phyloP scores from a whole-genome alignment of 2,329 filamentous ascomycete species.

The Nigrospora sphaerica region DNA sequence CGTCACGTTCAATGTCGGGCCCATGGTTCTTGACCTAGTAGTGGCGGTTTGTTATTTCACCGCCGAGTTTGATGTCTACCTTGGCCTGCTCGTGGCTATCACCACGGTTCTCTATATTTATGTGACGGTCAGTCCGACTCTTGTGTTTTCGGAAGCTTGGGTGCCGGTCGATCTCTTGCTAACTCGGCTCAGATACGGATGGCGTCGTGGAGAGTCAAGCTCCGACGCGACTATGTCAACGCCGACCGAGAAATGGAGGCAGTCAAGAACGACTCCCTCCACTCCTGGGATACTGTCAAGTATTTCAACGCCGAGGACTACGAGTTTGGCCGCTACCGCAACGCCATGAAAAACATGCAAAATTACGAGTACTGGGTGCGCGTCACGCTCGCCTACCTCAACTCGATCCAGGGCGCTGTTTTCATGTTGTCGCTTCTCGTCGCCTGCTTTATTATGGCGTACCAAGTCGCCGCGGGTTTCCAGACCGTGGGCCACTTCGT shows the following conservation, averaged over 20 bases:
- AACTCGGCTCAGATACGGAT: neutral
- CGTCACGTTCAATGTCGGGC: constrained; percentile 41
- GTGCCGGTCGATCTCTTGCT: no score
- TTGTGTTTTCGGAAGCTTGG: no score
- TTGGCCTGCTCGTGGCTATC: constrained; percentile 38
- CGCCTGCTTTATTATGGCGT: constrained; percentile 45
- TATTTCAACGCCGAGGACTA: constrained; percentile 2
- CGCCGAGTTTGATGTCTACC: constrained; percentile 37
- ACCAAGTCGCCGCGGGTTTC: constrained; percentile 50
- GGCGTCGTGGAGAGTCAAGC: constrained; percentile 1
- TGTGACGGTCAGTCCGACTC: constrained; percentile 28
- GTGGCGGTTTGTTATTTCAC: constrained; percentile 41
- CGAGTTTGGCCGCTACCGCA: neutral
- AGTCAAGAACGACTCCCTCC: constrained; percentile 1
- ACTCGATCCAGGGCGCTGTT: constrained; percentile 56
- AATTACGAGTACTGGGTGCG: constrained; percentile 48
- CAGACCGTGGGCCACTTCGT: constrained; percentile 49
- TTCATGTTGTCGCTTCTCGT: constrained; percentile 55
- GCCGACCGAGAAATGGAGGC: constrained; percentile 2
- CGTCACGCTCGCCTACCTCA: constrained; percentile 50
- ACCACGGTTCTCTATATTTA: constrained; percentile 44
- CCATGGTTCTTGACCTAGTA: constrained; percentile 41
- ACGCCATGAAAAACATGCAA: constrained; percentile 24
- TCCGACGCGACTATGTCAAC: constrained; percentile 1
- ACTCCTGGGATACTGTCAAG: constrained; percentile 2